Evolutionary conservation across 768 basidiomycete species (phyloP), one percentile per base, ranked within the genome.

Genomic region (Dentipellis fragilis): DNA sequence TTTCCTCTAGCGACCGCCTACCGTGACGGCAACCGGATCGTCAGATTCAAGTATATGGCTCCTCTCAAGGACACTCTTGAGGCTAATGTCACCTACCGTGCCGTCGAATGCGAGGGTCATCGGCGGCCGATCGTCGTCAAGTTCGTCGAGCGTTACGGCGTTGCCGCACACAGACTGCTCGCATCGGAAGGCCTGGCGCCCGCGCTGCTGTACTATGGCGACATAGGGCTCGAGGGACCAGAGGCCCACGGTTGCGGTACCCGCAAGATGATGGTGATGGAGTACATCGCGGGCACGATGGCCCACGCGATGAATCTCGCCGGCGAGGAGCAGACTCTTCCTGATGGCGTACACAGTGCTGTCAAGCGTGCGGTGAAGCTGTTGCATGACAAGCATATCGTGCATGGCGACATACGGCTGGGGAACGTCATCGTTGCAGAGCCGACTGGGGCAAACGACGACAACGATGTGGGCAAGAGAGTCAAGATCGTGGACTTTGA

Each of bases 241-340:
- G 11, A 7, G 52, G 6, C 4, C 22, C 10, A 12, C 47, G 5
- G 10, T 52, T n/a, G n/a, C 50, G 40, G 49, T 1, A 29, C 34
- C 1, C 58, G 66, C 22, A 54, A 62, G 29, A 73, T 73, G 70
- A 67, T 73, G n/a, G 69, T 74, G 21, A 75, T 74, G 73, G 69
- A 74, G 14, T 67, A 66, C 51, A 54, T 73, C 52, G 22, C 70
- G 9, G 60, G 66, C 3, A 10, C 1, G 45, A 62, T 54, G 7
- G n/a, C n/a, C n/a, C n/a, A n/a, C n/a, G n/a, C n/a, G n/a, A n/a
- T n/a, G n/a, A n/a, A n/a, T n/a, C n/a, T n/a, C n/a, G n/a, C n/a
- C n/a, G n/a, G n/a, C n/a, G n/a, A n/a, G n/a, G n/a, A n/a, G n/a
- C n/a, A n/a, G n/a, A n/a, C n/a, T n/a, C n/a, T n/a, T n/a, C n/a